Evolutionary conservation across 2,329 filamentous ascomycete genomes (phyloP), one percentile per base, ranked within the genome.

Genomic region (Penicillium olsonii): DNA sequence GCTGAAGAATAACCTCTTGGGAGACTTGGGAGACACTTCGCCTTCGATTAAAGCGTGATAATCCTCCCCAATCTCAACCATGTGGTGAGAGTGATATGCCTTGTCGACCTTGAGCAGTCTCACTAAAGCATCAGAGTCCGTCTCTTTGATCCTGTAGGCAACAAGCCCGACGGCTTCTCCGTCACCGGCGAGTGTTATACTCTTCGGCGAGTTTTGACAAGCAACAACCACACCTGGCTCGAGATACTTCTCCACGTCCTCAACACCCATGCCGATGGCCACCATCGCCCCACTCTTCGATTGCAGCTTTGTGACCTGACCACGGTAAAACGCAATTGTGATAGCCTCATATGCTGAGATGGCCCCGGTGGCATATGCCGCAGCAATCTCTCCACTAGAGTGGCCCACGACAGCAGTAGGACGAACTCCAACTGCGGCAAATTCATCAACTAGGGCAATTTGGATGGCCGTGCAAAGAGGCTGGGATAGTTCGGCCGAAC

Each of bases 51-150:
- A 20, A 6, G 29, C 26, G 19, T 42, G 35, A 20, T 57, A 56
- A 2, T 39, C 7, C 4, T 42, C 20, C 7, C 54, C 50, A 14
- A 53, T 37, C 15, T 55, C 55, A 5, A n/a, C 20, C 59, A 60
- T 62, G n/a, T 59, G 56, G 3, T 42, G 45, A 14, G 54, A 44
- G 40, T 63, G 57, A 20, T 62, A 63, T 0, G 59, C 57, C 14
- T 54, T 50, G 6, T 58, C 46, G 0, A 60, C 52, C 2, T 48
- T 26, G 2, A 63, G 24, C 5, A 15, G n/a, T 10, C 47, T 49
- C 12, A 45, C 48, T 2, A 55, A 34, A 1, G 46, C 20, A 19
- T 57, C 51, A 0, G 55, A 48, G 2, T 41, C 11, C 1, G 26
- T 33, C 2, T 29, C 17, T 2, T 51, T 48, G 18, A 62, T 46